Evolutionary conservation across 2,329 filamentous ascomycete genomes (phyloP).

Genomic region (Neurospora crassa): DNA sequence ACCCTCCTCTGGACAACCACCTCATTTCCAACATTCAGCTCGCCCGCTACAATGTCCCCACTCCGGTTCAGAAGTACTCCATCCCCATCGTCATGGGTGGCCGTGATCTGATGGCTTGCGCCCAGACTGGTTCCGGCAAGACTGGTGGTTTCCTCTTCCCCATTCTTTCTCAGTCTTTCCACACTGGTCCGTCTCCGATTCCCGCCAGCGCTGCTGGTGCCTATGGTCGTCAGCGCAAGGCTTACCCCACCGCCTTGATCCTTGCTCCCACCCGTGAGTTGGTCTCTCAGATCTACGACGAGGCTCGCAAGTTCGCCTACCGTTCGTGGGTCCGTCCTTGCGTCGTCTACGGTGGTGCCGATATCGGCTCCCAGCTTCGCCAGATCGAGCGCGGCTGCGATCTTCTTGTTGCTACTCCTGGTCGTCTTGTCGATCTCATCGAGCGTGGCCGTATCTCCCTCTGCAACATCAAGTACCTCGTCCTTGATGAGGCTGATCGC

Average conservation of each 20-base stretch:
- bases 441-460: conserved; percentile 97
- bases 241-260: conserved; percentile 91
- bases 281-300: conserved; percentile 97
- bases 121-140: conserved; percentile 99
- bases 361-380: conserved; percentile 95
- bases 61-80: conserved; percentile 98
- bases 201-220: conserved; percentile 57
- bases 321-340: conserved; percentile 98
- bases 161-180: conserved; percentile 94
- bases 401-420: conserved; percentile 91
- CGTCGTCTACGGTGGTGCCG: conserved; percentile 97
- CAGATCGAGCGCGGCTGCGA: conserved; percentile 97
- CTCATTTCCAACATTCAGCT: conserved; percentile 87
- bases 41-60: conserved; percentile 89
- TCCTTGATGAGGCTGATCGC: conserved; percentile 97
- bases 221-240: conserved; percentile 92
- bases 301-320: conserved; percentile 96
- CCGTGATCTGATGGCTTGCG: conserved; percentile 98
- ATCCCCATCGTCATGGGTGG: conserved; percentile 98
- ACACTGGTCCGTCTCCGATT: conserved; percentile 68
- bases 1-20: conserved; percentile 91
- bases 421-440: conserved; percentile 94
- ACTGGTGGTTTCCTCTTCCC: conserved; percentile 99
- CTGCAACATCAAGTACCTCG: conserved; percentile 97
- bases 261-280: conserved; percentile 95